phyloP scores from a whole-genome alignment of 352 stramenopile species.

The Globisporangium barbulae region DNA sequence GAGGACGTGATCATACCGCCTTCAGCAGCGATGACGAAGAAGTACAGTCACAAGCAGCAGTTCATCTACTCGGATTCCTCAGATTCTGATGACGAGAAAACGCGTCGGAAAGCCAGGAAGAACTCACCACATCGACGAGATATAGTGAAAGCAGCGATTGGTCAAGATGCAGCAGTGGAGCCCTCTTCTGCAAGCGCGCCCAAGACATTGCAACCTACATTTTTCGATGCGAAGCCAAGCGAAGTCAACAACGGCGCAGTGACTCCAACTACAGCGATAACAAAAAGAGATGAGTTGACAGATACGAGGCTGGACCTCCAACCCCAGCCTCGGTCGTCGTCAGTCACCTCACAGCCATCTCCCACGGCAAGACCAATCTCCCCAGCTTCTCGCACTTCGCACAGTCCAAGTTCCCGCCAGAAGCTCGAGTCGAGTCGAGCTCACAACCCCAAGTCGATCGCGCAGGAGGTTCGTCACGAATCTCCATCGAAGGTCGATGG shows the following conservation, averaged over 20 bases:
- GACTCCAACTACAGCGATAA: not conserved
- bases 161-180: not conserved
- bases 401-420: constrained; percentile 12
- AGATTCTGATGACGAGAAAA: constrained; percentile 31
- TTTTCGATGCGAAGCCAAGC: not conserved
- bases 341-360: not conserved
- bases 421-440: constrained; percentile 13
- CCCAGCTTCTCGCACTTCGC: constrained; percentile 5
- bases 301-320: not conserved
- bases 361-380: constrained; percentile 2
- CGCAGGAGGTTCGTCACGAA: not conserved
- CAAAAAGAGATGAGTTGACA: not conserved
- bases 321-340: not conserved
- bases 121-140: constrained; percentile 5
- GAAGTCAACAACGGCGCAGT: too few relatives aligned
- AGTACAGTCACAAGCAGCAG: constrained; percentile 55
- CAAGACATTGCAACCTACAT: not conserved
- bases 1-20: constrained; percentile 60
- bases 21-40: constrained; percentile 25
- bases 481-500: not conserved
- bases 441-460: not conserved
- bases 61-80: constrained; percentile 71
- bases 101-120: not conserved
- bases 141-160: not conserved
- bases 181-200: not conserved